Evolutionary conservation across 176 grass and related monocot genomes (phyloP), one percentile per base, ranked within the genome.

Genomic region (Echinochloa phyllopogon): DNA sequence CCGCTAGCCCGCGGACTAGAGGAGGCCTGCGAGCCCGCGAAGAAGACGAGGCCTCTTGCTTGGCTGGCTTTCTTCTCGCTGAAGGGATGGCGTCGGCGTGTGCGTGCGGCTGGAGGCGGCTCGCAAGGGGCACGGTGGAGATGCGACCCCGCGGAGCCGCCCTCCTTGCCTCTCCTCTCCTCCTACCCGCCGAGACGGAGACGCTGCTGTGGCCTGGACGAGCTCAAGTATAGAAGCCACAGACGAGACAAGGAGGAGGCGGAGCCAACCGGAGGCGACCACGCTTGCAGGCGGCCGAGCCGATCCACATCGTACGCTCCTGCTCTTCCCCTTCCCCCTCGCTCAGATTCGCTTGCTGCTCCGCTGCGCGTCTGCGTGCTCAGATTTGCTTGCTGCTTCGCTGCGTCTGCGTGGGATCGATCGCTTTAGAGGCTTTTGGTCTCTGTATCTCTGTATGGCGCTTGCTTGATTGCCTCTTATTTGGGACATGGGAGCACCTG

Each of bases 111-210:
- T 78, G 83, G 41, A 49, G 49, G 39, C 50, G 8, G 33, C 53
- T 86, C 42, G 55, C 43, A 86, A 86, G 76, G 56, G 84, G 10
- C 76, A 17, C 40, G 82, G 56, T 75, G 82, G 65, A 80, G 78
- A 53, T 17, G 59, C 59, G 43, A 10, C 27, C 71, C 71, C 72
- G 48, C 47, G 77, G 27, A 80, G 42, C 18, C 62, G n/a, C n/a
- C n/a, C n/a, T n/a, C n/a, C n/a, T n/a, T n/a, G n/a, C n/a, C n/a
- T n/a, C 24, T 21, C 39, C 10, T 41, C 41, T 42, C 38, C 36
- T 24, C 48, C 65, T 78, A 29, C n/a, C 49, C 37, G n/a, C 18
- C 21, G n/a, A n/a, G 24, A 18, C 7, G 50, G 5, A 63, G 43
- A 53, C 18, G 45, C 47, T 41, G 47, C 17, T 41, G 10, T 39